phyloP scores from a whole-genome alignment of 768 basidiomycete species.

The Tylopilus intermedius region DNA sequence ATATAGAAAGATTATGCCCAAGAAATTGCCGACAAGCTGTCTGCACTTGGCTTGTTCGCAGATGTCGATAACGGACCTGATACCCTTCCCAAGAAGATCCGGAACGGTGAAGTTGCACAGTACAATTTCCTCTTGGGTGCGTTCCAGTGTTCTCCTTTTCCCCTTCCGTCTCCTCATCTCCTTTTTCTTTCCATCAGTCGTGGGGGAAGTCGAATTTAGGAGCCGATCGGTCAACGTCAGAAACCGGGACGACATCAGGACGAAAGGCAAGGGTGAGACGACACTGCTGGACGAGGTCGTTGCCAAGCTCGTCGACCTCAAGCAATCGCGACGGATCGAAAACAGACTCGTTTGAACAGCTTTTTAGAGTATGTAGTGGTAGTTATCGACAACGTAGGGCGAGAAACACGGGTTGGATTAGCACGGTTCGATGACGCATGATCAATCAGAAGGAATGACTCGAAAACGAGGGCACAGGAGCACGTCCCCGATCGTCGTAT shows the following conservation, averaged over 20 bases:
- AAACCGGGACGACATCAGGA: conserved; percentile 90
- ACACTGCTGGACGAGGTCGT: conserved; percentile 67
- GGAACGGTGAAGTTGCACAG: conserved; percentile 94
- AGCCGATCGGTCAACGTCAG: conserved; percentile 87
- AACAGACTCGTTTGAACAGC: conserved; percentile 43
- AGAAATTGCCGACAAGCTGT: conserved; percentile 67
- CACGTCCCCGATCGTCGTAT: too few species aligned
- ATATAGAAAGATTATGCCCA: conserved; percentile 84
- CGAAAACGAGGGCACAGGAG: background rate
- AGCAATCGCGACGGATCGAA: conserved; percentile 48
- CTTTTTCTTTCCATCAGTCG: conserved; percentile 49
- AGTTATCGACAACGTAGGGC: conserved; percentile 5
- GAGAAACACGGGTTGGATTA: background rate
- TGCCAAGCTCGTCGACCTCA: conserved; percentile 67
- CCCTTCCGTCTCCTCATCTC: background rate
- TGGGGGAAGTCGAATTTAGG: conserved; percentile 90
- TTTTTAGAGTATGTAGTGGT: conserved; percentile 5
- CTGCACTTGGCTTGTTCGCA: conserved; percentile 69
- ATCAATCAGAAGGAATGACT: background rate
- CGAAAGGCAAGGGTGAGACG: conserved; percentile 75
- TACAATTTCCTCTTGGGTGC: conserved; percentile 96
- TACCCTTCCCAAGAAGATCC: conserved; percentile 94
- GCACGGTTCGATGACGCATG: background rate
- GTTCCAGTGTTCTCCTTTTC: conserved; percentile 21
- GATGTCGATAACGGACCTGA: conserved; percentile 92